Evolutionary conservation across 2,329 filamentous ascomycete species (phyloP), one percentile per base, ranked within the genome.

Genomic region (Apiospora rasikravindrae): DNA sequence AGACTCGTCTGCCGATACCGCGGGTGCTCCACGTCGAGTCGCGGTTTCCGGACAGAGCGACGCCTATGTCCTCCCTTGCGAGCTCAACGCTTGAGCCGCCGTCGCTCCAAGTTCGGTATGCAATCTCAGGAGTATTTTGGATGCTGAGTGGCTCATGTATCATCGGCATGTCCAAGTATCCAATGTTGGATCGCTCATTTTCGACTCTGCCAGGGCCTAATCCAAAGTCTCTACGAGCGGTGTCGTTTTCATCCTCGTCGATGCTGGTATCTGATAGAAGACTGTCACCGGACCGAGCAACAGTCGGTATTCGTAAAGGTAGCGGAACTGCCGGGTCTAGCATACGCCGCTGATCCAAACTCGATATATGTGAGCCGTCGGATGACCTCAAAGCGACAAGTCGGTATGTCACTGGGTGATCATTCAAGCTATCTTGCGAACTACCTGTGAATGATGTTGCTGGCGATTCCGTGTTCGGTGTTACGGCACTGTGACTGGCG

Each of bases 41-140:
- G 13, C 67, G 57, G 16, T 69, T 40, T 24, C 53, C 19, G 51
- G 29, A 49, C 4, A 49, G 19, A 22, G 53, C 53, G 24, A 67
- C 37, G 7, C 7, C 13, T 26, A 42, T 24, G 7, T 66, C n/a
- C 69, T 64, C 51, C 14, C 53, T 19, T 16, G 37, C 44, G 42
- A 45, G 37, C 13, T 69, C 68, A 22, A 77, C 76, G 24, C 77
- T 77, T 14, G 77, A 77, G 33, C 74, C 71, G 33, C 76, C 74
- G 14, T 69, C 77, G n/a, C 73, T 71, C 3, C 64, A 70, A 33
- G 71, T 66, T 6, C 68, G 74, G 49, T 81, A 81, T 1, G 79
- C 79, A 61, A 78, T 73, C 33, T 80, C 79, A 10, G 80, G 80
- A 22, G 79, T 81, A 11, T 73, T 74, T 45, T 81, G 80, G 74